phyloP scores from a whole-genome alignment of 108 stramenopile genomes.

The Craspedostauros australis region DNA sequence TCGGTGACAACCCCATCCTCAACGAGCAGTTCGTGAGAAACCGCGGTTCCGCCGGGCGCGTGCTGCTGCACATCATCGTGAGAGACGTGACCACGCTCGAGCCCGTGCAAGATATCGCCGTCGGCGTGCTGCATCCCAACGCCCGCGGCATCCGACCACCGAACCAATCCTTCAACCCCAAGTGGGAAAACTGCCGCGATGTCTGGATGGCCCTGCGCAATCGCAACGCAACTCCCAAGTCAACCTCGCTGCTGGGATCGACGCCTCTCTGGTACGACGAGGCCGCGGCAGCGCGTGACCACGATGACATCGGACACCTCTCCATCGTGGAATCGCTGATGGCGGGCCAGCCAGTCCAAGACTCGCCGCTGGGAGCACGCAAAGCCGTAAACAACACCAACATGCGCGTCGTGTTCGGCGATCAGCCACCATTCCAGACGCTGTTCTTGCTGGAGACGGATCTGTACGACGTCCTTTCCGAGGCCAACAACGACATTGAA shows the following conservation, averaged over 20 bases:
- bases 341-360: conserved; percentile 23
- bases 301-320: too few relatives aligned
- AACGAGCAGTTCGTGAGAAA: conserved; percentile 34
- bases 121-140: conserved; percentile 78
- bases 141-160: conserved; percentile 46
- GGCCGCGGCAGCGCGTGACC: too few relatives aligned
- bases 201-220: conserved; percentile 71
- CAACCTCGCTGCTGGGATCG: conserved; percentile 47
- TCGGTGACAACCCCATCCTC: conserved; percentile 42
- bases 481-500: background rate
- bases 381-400: conserved; percentile 59
- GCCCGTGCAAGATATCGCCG: conserved; percentile 50
- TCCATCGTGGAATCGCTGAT: conserved; percentile 13
- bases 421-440: conserved; percentile 29
- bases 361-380: conserved; percentile 44
- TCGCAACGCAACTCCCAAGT: too few relatives aligned
- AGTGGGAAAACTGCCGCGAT: conserved; percentile 53
- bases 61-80: conserved; percentile 62
- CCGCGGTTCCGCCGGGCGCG: conserved; percentile 51
- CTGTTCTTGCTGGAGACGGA: conserved; percentile 30
- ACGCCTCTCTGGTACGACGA: conserved; percentile 36
- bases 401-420: conserved; percentile 60
- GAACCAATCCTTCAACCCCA: conserved; percentile 15
- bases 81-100: conserved; percentile 39
- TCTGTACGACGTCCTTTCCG: conserved; percentile 23